phyloP scores from a whole-genome alignment of 768 basidiomycete genomes.

The Botryobasidium botryosum region DNA sequence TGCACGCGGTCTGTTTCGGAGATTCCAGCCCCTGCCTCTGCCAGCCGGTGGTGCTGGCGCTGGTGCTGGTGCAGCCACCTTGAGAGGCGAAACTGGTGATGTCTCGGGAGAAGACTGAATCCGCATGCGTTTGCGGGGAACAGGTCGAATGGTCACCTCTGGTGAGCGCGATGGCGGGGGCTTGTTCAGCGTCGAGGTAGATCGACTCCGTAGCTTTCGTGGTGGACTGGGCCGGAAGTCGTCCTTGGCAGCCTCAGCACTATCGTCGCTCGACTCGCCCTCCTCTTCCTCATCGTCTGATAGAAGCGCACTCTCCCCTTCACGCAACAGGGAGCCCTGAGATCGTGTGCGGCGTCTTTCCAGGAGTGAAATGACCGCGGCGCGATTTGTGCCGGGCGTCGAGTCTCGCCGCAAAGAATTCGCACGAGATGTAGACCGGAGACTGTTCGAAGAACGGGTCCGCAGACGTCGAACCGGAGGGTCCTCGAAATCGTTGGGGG shows the following conservation, averaged over 20 bases:
- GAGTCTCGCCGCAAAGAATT: not conserved
- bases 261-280: not conserved
- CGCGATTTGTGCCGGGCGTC: not conserved
- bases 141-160: not conserved
- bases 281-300: slow-evolving; percentile 6
- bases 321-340: not conserved
- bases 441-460: not conserved
- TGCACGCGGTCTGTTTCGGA: not conserved
- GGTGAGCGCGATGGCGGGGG: not conserved
- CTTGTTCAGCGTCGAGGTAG: not conserved
- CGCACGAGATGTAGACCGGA: not conserved
- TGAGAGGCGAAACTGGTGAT: not conserved
- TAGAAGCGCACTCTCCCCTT: not conserved
- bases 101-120: slow-evolving; percentile 7
- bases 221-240: not conserved
- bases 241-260: not conserved
- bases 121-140: slow-evolving; percentile 4
- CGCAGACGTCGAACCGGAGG: too few relatives aligned
- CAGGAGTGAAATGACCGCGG: not conserved
- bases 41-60: not conserved
- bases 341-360: not conserved
- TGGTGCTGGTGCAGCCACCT: not conserved
- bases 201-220: not conserved
- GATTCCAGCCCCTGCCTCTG: not conserved
- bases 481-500: too few relatives aligned